Evolutionary conservation across 2,329 filamentous ascomycete species (phyloP).

Genomic region (Endothia cerciana): DNA sequence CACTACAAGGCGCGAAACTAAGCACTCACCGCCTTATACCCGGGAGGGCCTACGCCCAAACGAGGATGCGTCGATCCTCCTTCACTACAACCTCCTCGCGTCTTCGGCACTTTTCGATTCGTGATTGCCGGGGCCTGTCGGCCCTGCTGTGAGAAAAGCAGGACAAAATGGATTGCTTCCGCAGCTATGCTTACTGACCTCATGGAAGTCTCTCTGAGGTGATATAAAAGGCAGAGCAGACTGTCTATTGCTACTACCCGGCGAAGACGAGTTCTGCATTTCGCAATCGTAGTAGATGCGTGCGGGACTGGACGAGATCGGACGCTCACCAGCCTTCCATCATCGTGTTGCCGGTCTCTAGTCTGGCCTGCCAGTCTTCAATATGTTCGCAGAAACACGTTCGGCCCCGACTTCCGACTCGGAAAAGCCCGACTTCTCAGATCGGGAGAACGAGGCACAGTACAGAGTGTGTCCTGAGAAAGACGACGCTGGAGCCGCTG

Average conservation of each 20-base stretch:
- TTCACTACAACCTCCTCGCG: slow-evolving; percentile 2
- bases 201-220: background rate
- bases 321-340: background rate
- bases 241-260: background rate
- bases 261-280: background rate
- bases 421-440: slow-evolving; percentile 20
- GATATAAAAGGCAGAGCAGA: background rate
- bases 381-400: slow-evolving; percentile 13
- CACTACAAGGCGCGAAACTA: background rate
- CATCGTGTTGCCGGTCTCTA: background rate
- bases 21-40: slow-evolving; percentile 9
- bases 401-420: slow-evolving; percentile 16
- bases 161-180: background rate
- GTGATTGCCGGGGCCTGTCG: background rate
- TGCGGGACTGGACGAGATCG: background rate
- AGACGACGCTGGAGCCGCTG: background rate
- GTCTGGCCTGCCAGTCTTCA: background rate
- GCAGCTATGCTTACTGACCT: background rate
- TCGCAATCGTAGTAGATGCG: background rate
- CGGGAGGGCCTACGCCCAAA: slow-evolving; percentile 15
- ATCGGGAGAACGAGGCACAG: slow-evolving; percentile 7
- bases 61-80: background rate
- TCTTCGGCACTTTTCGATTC: slow-evolving; percentile 15
- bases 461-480: background rate
- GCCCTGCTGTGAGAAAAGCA: too few species aligned